A percentile compares a stretch with the other conserved stretches of the same genome.
phyloP scores from a whole-genome alignment of 768 basidiomycete species.

The Trametes cinnabarina region DNA sequence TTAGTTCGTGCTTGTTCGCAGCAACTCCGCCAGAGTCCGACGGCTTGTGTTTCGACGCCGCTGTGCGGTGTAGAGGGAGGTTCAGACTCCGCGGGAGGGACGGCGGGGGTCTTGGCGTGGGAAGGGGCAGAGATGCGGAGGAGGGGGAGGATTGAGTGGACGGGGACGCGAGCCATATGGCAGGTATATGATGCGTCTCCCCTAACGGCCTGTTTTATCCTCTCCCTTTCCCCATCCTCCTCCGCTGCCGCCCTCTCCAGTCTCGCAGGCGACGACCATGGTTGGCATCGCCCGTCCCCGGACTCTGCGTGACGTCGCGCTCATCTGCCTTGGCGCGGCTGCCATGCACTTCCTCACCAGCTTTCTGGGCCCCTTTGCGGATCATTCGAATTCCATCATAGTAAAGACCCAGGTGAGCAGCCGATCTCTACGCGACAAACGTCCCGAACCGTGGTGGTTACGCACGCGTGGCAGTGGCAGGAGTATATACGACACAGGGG shows the following conservation, averaged over 20 bases:
- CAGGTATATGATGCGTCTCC: constrained; percentile 7
- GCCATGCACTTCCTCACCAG: constrained; percentile 53
- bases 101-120: constrained; percentile 5
- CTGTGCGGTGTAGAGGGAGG: background rate
- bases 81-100: background rate
- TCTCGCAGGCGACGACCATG: constrained; percentile 9
- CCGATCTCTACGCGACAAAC: constrained; percentile 8
- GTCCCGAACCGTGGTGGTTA: background rate
- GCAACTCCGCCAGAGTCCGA: background rate
- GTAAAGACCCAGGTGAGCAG: constrained; percentile 31
- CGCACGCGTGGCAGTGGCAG: background rate
- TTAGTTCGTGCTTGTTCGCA: no score
- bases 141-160: background rate
- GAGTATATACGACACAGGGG: background rate
- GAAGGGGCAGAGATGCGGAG: background rate
- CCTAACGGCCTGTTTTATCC: constrained; percentile 3
- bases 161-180: background rate
- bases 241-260: background rate
- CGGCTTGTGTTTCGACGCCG: background rate
- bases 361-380: constrained; percentile 34
- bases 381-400: constrained; percentile 29
- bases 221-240: constrained; percentile 2
- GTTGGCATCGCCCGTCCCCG: constrained; percentile 35
- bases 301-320: constrained; percentile 55
- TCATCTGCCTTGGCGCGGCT: constrained; percentile 56